Evolutionary conservation across 306 rosid species (phyloP).

Genomic region (Acacia crassicarpa): DNA sequence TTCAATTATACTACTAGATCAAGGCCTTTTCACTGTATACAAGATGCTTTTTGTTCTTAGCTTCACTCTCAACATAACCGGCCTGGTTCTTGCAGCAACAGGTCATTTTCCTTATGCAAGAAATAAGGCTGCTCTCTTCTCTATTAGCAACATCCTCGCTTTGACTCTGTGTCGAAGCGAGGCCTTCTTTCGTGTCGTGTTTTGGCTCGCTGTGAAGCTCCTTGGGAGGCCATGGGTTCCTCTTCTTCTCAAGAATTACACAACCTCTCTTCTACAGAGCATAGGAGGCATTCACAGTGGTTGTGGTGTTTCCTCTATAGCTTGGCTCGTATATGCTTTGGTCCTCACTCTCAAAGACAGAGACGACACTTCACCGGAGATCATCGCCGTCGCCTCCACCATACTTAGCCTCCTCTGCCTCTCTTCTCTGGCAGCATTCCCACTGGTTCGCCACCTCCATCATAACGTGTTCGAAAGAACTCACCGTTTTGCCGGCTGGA

Average conservation of each 20-base stretch:
- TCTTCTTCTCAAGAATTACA: constrained; percentile 37
- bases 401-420: constrained; percentile 50
- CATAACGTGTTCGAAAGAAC: constrained; percentile 53
- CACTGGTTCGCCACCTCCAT: constrained; percentile 57
- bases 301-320: constrained; percentile 54
- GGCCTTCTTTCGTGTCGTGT: constrained; percentile 44
- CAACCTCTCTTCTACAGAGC: constrained; percentile 50
- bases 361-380: constrained; percentile 39
- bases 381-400: constrained; percentile 36
- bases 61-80: constrained; percentile 36
- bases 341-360: constrained; percentile 39
- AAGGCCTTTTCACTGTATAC: constrained; percentile 57
- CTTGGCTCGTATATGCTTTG: constrained; percentile 49
- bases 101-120: constrained; percentile 43
- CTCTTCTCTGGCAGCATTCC: constrained; percentile 55
- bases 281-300: constrained; percentile 62
- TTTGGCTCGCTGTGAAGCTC: constrained; percentile 38
- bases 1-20: constrained; percentile 50
- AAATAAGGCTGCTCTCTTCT: constrained; percentile 40
- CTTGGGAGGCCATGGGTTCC: constrained; percentile 51
- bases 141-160: constrained; percentile 46
- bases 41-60: constrained; percentile 45
- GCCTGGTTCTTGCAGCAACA: constrained; percentile 41
- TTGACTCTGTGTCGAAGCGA: constrained; percentile 51
- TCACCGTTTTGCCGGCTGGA: constrained; percentile 55